Conservation (phyloP, 2,329 filamentous ascomycete genomes). For the Verticillium tricorpus region DNA sequence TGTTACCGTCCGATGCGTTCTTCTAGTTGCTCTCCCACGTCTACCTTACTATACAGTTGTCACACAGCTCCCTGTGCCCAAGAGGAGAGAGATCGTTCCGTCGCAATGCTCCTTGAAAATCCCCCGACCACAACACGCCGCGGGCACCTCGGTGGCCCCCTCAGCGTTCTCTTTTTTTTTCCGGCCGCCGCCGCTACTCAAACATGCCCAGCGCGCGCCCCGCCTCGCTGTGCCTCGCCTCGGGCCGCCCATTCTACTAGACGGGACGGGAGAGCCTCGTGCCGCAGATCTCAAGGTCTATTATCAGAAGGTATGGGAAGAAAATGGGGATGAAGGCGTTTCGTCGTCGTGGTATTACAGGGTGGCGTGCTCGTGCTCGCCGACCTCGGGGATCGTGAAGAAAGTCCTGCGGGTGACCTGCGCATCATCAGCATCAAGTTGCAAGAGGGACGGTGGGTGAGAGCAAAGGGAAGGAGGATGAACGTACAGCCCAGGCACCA, state of each 20-base stretch:
- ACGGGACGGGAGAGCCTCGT: not conserved
- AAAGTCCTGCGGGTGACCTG: slow-evolving; percentile 36
- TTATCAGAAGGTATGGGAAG: slow-evolving; percentile 1
- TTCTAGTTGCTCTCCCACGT: not conserved
- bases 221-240: not conserved
- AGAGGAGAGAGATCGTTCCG: slow-evolving; percentile 4
- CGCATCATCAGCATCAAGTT: not conserved
- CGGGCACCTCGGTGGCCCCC: not conserved
- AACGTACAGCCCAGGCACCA: slow-evolving; percentile 83
- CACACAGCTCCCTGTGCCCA: not conserved
- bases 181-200: not conserved
- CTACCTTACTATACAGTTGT: slow-evolving; percentile 2
- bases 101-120: not conserved
- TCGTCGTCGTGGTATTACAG: slow-evolving; percentile 11
- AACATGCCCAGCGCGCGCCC: not conserved
- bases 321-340: not conserved
- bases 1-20: slow-evolving; percentile 4
- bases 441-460: no score
- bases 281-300: not conserved
- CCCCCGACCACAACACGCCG: not conserved
- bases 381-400: slow-evolving; percentile 32
- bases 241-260: not conserved
- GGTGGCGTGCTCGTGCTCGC: slow-evolving; percentile 10
- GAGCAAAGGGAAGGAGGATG: not conserved
- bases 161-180: not conserved